Conservation (phyloP, 257 asterid genomes). For the Solanum megistacrolobum region DNA sequence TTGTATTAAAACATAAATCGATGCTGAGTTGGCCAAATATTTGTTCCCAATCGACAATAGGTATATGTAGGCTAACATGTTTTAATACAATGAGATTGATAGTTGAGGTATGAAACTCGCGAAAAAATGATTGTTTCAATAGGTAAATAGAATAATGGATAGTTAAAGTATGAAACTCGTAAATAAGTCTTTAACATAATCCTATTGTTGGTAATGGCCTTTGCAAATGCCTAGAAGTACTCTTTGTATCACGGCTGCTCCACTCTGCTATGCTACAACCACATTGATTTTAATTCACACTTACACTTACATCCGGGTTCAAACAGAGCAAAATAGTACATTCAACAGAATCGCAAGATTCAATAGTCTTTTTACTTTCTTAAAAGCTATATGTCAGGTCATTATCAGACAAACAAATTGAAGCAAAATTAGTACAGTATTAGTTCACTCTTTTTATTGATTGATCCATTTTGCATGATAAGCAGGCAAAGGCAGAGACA, state of each 20-base stretch:
- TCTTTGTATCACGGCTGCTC: not conserved
- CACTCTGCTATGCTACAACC: not conserved
- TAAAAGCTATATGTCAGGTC: not conserved
- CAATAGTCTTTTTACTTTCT: fast-evolving
- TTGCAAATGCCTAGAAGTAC: not conserved
- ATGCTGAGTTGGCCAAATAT: not conserved
- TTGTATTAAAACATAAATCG: not conserved
- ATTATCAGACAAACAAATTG: not conserved
- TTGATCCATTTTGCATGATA: not conserved
- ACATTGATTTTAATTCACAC: not conserved
- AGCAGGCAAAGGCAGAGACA: slow-evolving; percentile 60
- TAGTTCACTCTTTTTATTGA: not conserved
- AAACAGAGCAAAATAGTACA: not conserved
- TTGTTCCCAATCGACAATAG: not conserved
- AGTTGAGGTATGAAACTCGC: not conserved
- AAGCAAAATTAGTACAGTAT: not conserved
- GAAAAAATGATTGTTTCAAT: too few relatives aligned
- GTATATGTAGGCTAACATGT: not conserved
- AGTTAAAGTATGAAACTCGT: not conserved
- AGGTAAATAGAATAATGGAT: not conserved
- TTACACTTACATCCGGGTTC: not conserved
- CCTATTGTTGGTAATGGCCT: not conserved
- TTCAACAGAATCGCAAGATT: fast-evolving
- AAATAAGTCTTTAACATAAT: not conserved
- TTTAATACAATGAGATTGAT: not conserved